Evolutionary conservation across 2,329 filamentous ascomycete species (phyloP).

Genomic region (Stemphylium vesicarium): DNA sequence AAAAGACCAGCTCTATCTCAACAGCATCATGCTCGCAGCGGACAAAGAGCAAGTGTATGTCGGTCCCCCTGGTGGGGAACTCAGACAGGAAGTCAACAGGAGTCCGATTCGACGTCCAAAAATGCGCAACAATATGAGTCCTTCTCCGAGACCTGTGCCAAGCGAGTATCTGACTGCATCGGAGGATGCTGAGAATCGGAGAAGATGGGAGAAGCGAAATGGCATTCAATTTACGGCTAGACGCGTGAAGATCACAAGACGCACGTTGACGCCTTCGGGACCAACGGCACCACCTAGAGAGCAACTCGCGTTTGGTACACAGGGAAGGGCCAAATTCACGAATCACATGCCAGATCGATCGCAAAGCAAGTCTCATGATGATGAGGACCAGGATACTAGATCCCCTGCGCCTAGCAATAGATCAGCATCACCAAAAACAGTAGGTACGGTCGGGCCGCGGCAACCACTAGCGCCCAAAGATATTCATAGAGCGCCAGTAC

Average conservation of each 20-base stretch:
- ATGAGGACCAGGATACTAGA: background rate
- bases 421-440: background rate
- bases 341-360: slow-evolving; percentile 5
- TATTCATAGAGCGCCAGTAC: background rate
- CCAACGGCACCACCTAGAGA: background rate
- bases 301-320: slow-evolving; percentile 9
- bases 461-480: background rate
- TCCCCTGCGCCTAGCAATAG: background rate
- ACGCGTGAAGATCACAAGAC: background rate
- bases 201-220: background rate
- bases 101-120: background rate
- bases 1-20: slow-evolving; percentile 24
- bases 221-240: background rate
- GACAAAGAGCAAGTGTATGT: slow-evolving; percentile 7
- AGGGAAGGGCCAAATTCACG: slow-evolving; percentile 13
- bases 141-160: background rate
- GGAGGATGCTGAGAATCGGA: background rate
- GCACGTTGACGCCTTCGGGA: background rate
- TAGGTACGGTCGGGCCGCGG: background rate
- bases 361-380: background rate
- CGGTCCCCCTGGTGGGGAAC: background rate
- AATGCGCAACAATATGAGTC: background rate
- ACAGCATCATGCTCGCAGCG: slow-evolving; percentile 26
- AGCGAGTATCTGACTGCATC: slow-evolving; percentile 4
- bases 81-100: slow-evolving; percentile 12